Percentiles rank a stretch among this genome's conserved stretches.
phyloP scores from a whole-genome alignment of 2,329 filamentous ascomycete genomes.

The Fusarium circinatum region DNA sequence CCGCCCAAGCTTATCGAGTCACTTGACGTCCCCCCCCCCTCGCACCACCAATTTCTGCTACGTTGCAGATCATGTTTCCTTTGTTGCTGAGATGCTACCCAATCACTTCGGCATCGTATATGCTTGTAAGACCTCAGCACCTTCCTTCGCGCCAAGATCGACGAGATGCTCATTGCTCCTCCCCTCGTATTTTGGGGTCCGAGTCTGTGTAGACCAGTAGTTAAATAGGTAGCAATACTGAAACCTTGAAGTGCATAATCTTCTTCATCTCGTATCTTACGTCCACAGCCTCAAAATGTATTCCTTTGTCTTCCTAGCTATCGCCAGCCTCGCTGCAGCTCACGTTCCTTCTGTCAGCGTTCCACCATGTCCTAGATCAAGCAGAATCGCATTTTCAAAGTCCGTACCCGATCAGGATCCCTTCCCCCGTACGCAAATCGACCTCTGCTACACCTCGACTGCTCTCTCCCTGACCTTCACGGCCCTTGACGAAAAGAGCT shows the following conservation, averaged over 20 bases:
- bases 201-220: constrained; percentile 4
- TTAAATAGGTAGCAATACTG: neutral
- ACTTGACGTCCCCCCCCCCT: neutral
- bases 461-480: constrained; percentile 56
- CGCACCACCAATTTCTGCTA: constrained; percentile 16
- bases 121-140: neutral
- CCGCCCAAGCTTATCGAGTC: constrained; percentile 11
- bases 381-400: constrained; percentile 52
- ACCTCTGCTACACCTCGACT: constrained; percentile 58
- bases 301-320: neutral
- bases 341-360: constrained; percentile 48
- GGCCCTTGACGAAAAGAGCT: constrained; percentile 58
- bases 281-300: constrained; percentile 21
- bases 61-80: constrained; percentile 30
- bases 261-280: neutral
- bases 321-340: constrained; percentile 9
- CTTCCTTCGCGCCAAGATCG: constrained; percentile 3
- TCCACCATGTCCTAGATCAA: constrained; percentile 51
- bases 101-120: constrained; percentile 5
- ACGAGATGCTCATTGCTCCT: neutral
- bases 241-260: neutral
- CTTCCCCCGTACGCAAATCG: constrained; percentile 58
- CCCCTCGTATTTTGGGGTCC: neutral
- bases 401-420: constrained; percentile 53
- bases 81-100: constrained; percentile 19